Evolutionary conservation across 2,329 filamentous ascomycete species (phyloP), one percentile per base, ranked within the genome.

Genomic region (Macroventuria anomochaeta): DNA sequence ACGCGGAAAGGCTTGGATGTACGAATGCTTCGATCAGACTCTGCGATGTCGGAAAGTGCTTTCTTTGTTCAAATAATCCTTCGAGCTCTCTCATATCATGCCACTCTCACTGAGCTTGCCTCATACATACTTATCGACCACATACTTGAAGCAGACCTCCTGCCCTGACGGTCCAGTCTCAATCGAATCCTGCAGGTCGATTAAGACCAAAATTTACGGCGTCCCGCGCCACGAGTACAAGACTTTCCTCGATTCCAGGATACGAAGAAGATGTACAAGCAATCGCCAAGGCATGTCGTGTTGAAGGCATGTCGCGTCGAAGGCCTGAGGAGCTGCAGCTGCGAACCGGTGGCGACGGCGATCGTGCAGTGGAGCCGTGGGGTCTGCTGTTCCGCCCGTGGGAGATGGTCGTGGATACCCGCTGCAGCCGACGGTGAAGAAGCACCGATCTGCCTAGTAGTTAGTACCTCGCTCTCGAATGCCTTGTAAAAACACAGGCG

Each of bases 351-450:
- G 51, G 51, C 44, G 29, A 49, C 34, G 44, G 33, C 33, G 51
- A 54, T 54, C 44, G n/a, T 44, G 13, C 23, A 38, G 44, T 49
- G 51, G 44, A 48, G 38, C 20, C 20, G 44, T 54, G 51, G 44
- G 46, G 44, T 36, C 44, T 44, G 26, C 33, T 37, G 32, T 38
- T 17, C 15, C 26, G 42, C 34, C 10, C n/a, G 17, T 38, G 25
- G 29, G 21, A 33, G 28, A 39, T 33, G 34, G 26, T 48, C 33
- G 28, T 39, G 31, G 20, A 20, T 18, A 42, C 11, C 43, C 43
- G 43, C 28, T 17, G 20, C 21, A 33, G 10, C 43, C 39, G 23
- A 43, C 10, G 26, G 20, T 12, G 26, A 43, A 39, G 32, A 43
- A 29, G 20, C 38, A 34, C 39, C 23, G 28, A 49, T 29, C 28